A percentile compares a stretch with the other conserved stretches of the same genome.
These are phyloP conservation scores for Opeltia flavorubescens DNA, from an alignment of 495 filamentous ascomycete species.

Conservation along the genomic window DNA sequence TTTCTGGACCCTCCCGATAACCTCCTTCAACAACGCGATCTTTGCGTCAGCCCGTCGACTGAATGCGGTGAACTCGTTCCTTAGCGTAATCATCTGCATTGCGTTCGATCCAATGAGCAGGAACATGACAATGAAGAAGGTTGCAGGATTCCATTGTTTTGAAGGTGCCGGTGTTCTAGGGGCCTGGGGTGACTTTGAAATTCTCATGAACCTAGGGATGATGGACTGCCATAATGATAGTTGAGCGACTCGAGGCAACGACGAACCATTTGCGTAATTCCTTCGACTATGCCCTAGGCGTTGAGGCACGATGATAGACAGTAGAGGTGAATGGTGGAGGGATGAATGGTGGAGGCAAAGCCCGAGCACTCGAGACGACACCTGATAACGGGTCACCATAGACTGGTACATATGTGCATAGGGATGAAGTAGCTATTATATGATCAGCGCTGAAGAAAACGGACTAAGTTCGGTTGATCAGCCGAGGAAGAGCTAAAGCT, in stretches of 20 bases:
- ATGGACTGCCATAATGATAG: slow-evolving; percentile 57
- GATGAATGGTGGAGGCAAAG: too few species aligned
- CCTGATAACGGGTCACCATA: too few species aligned
- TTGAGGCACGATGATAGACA: too few species aligned
- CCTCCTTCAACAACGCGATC: slow-evolving; percentile 63
- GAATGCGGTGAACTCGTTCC: slow-evolving; percentile 57
- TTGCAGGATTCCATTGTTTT: slow-evolving; percentile 84
- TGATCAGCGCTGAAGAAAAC: too few species aligned
- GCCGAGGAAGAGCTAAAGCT: too few species aligned
- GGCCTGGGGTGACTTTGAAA: slow-evolving; percentile 12
- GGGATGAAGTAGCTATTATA: too few species aligned
- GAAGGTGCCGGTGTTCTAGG: slow-evolving; percentile 31
- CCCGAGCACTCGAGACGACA: too few species aligned
- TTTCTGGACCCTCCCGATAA: slow-evolving; percentile 64
- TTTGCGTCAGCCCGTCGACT: slow-evolving; percentile 63
- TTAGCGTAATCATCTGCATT: slow-evolving; percentile 76
- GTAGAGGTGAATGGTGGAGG: too few species aligned
- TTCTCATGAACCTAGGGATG: slow-evolving; percentile 37
- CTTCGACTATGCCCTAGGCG: too few species aligned
- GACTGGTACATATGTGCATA: too few species aligned
- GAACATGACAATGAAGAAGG: slow-evolving; percentile 82
- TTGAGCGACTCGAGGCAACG: slow-evolving; percentile 45
- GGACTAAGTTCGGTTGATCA: too few species aligned
- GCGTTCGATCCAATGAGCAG: slow-evolving; percentile 86
- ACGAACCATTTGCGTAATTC: background rate